A percentile compares a stretch with the other conserved stretches of the same genome.
Conservation (phyloP, 306 rosid species). For the Quercus glauca region DNA sequence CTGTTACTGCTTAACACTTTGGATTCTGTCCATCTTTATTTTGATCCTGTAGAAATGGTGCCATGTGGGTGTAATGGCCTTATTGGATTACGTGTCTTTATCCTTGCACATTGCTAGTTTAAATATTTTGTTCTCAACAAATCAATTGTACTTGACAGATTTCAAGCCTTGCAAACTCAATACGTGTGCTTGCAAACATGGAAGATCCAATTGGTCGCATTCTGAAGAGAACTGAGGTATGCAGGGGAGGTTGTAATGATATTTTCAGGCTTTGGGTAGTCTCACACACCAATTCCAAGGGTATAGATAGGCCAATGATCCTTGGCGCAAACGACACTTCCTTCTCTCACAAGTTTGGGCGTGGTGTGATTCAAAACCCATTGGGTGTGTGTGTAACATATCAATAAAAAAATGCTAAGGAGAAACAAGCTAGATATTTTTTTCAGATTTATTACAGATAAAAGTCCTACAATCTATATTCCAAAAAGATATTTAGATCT, state of each 20-base stretch:
- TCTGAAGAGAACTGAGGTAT: slow-evolving; percentile 80
- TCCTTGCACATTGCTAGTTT: slow-evolving; percentile 3
- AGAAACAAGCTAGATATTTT: background rate
- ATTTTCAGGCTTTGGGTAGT: slow-evolving; percentile 9
- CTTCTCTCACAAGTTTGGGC: too few relatives aligned
- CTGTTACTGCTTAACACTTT: background rate
- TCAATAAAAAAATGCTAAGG: too few relatives aligned
- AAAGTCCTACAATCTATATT: background rate
- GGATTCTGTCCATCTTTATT: background rate
- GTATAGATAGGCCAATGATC: background rate
- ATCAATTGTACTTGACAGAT: slow-evolving; percentile 50
- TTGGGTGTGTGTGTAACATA: too few relatives aligned
- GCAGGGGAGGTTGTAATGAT: slow-evolving; percentile 1
- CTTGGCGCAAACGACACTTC: too few relatives aligned
- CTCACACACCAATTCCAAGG: slow-evolving; percentile 1
- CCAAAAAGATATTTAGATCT: background rate
- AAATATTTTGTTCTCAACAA: slow-evolving; percentile 24
- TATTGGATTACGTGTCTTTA: background rate
- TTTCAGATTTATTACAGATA: background rate
- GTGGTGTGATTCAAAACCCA: too few relatives aligned
- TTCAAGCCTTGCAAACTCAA: slow-evolving; percentile 71
- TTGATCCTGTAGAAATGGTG: background rate
- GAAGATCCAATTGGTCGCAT: slow-evolving; percentile 91
- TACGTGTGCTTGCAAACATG: slow-evolving; percentile 84
- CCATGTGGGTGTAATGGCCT: background rate